Conservation (phyloP, 164 flowering plant genomes). For the Pachysandra terminalis region DNA sequence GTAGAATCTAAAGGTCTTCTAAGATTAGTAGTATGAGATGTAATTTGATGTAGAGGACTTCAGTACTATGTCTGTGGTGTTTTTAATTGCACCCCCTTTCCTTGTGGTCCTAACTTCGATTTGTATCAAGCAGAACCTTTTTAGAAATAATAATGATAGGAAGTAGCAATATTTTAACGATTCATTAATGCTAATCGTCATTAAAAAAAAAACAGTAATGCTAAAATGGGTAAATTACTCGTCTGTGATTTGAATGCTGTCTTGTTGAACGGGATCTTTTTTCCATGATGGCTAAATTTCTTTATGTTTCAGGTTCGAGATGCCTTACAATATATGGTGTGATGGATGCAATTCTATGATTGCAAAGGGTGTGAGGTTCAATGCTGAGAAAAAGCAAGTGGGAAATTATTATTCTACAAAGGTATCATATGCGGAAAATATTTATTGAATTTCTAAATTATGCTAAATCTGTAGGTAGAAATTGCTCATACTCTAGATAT, state of each 20-base stretch:
- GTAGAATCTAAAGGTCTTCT: too few species aligned
- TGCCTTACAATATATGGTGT: slow-evolving; percentile 98
- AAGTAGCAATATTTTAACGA: too few species aligned
- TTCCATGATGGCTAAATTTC: background rate
- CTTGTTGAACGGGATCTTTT: background rate
- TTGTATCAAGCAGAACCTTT: too few species aligned
- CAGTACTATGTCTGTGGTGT: too few species aligned
- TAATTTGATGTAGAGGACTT: too few species aligned
- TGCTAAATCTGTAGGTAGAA: background rate
- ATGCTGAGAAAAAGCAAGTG: slow-evolving; percentile 99
- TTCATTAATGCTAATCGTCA: too few species aligned
- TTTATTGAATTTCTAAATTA: background rate
- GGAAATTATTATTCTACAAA: slow-evolving; percentile 98
- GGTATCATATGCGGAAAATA: slow-evolving; percentile 37
- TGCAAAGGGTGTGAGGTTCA: slow-evolving; percentile 96
- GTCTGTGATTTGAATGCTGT: background rate
- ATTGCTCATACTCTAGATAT: background rate
- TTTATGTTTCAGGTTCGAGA: slow-evolving; percentile 69
- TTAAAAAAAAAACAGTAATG: too few species aligned
- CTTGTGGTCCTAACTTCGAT: too few species aligned
- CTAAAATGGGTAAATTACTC: background rate
- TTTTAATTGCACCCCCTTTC: too few species aligned
- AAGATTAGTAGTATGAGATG: too few species aligned
- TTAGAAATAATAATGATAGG: too few species aligned
- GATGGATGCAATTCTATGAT: slow-evolving; percentile 99